Evolutionary conservation across 768 basidiomycete genomes (phyloP), one percentile per base, ranked within the genome.

Genomic region (Termitomyces sp.): DNA sequence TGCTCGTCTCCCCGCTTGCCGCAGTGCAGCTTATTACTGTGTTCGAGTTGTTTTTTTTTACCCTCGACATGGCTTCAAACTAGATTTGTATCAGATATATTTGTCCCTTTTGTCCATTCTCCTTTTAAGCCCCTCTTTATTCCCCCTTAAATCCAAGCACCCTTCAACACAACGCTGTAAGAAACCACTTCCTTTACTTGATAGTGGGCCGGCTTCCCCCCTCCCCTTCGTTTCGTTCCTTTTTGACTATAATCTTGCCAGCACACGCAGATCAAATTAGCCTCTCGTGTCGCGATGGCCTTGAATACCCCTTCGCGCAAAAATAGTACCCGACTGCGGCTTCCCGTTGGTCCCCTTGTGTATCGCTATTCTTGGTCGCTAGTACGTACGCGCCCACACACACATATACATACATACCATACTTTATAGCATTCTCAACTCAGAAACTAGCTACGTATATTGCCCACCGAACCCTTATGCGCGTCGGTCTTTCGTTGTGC

Each of bases 41-140:
- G 56, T 65, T 62, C 62, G 61, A 60, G 55, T 42, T 42, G 40
- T 32, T 42, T 32, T 48, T 51, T 37, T 37, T 43, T n/a, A 37
- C 50, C 45, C 52, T 43, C 57, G 48, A 46, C 56, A 50, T 55
- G 31, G 32, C 54, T 51, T 9, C 55, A 58, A 62, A 67, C 59
- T 68, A 68, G 67, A 68, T 65, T 66, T 74, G 73, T 73, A 74
- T 73, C 71, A 73, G 66, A 71, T 73, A 73, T 74, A 73, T 62
- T 69, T 65, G 51, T 54, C 38, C 34, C 12, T 29, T 50, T 50
- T 25, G 20, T 52, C 20, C 15, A 25, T 20, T 29, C n/a, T 31
- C n/a, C 40, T 31, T n/a, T n/a, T 56, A 40, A 62, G 51, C 56
- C 38, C 45, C 57, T 50, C 32, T 64, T 40, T 38, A 1, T 11